Evolutionary conservation across 2,329 filamentous ascomycete genomes (phyloP).

Genomic region (Aspergillus sp.): DNA sequence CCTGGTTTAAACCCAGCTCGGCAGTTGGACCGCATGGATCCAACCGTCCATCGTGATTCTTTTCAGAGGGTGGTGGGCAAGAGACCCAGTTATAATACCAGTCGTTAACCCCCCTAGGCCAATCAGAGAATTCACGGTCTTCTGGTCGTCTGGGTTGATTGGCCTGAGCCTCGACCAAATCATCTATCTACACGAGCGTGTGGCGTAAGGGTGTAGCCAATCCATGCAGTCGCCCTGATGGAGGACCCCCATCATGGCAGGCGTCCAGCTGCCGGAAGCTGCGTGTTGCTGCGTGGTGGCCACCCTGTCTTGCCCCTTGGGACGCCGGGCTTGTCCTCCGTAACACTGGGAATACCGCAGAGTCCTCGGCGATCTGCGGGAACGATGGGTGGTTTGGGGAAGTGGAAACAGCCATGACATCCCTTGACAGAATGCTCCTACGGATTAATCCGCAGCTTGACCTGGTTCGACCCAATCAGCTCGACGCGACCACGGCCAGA

Average conservation of each 20-base stretch:
- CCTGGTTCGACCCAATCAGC: background rate
- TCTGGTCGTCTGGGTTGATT: constrained; percentile 5
- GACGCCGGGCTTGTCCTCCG: no score
- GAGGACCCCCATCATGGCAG: constrained; percentile 12
- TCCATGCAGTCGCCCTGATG: constrained; percentile 12
- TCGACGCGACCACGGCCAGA: no score
- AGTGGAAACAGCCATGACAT: background rate
- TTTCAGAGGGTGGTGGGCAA: background rate
- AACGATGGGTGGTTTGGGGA: background rate
- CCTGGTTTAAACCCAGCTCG: no score
- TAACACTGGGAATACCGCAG: background rate
- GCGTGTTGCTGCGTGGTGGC: background rate
- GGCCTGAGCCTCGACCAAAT: constrained; percentile 13
- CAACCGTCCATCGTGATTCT: background rate
- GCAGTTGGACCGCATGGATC: no score
- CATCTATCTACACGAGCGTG: constrained; percentile 18
- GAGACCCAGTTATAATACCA: background rate
- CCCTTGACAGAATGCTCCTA: background rate
- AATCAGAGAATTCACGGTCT: constrained; percentile 4
- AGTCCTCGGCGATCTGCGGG: background rate
- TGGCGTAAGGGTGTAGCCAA: constrained; percentile 12
- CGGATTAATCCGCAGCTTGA: background rate
- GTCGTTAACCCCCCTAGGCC: background rate
- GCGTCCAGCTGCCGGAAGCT: background rate
- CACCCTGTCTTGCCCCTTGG: background rate